Percentiles rank a stretch among this genome's conserved stretches.
These are phyloP conservation scores for Camelina hispida DNA, from an alignment of 345 rosid species.

Conservation along the genomic window DNA sequence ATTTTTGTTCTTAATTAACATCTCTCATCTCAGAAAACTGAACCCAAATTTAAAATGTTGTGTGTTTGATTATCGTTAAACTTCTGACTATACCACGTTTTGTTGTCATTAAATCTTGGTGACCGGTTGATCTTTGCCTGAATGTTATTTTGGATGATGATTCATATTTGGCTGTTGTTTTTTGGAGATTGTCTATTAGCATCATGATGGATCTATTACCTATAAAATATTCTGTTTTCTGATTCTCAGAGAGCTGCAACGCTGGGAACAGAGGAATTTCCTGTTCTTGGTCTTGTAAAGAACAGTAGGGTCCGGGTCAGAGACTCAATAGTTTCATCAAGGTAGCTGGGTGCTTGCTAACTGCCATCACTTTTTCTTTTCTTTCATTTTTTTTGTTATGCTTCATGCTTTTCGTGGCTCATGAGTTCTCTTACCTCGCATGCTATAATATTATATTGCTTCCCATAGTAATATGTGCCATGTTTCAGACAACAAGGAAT, in stretches of 20 bases:
- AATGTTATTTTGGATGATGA: too few species aligned
- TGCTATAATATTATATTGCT: background rate
- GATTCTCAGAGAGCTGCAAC: conserved; percentile 78
- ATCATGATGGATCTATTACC: conserved; percentile 12
- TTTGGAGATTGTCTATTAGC: too few species aligned
- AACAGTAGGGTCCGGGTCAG: conserved; percentile 83
- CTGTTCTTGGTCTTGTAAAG: conserved; percentile 83
- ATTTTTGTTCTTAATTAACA: too few species aligned
- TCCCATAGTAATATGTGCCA: conserved; percentile 36
- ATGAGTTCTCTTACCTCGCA: conserved; percentile 12
- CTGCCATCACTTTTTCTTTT: conserved; percentile 19
- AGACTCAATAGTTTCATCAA: conserved; percentile 92
- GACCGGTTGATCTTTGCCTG: too few species aligned
- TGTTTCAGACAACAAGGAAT: conserved; percentile 82
- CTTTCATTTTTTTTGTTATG: conserved; percentile 8
- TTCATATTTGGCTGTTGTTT: too few species aligned
- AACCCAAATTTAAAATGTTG: too few species aligned
- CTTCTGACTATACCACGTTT: too few species aligned
- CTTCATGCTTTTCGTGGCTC: conserved; percentile 19
- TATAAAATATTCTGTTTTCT: conserved; percentile 33
- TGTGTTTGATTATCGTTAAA: too few species aligned
- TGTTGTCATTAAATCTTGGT: too few species aligned
- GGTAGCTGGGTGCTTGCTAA: conserved; percentile 40
- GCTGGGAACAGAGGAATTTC: conserved; percentile 86
- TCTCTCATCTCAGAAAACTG: too few species aligned